Evolutionary conservation across 768 basidiomycete species (phyloP).

Genomic region (Sporobolomyces pararoseus): DNA sequence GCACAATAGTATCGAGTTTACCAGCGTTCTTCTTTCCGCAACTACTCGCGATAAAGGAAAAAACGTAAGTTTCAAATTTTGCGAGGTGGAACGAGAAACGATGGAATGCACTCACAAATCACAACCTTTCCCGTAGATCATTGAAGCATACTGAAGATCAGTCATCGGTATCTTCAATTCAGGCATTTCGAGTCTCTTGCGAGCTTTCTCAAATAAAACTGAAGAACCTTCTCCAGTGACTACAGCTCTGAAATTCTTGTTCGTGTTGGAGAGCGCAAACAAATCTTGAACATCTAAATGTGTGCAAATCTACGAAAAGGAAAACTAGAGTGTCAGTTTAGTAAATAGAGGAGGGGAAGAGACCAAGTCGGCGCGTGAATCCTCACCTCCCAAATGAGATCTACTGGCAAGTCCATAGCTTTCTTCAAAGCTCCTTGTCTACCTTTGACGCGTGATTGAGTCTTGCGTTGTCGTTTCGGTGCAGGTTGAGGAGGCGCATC

Average conservation of each 20-base stretch:
- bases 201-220: not conserved
- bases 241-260: not conserved
- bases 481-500: not conserved
- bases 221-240: not conserved
- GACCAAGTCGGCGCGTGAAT: too few species aligned
- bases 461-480: not conserved
- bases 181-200: not conserved
- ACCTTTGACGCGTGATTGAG: conserved; percentile 8
- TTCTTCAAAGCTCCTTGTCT: not conserved
- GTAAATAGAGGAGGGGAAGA: not conserved
- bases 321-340: too few species aligned
- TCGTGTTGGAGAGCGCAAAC: not conserved
- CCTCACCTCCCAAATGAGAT: conserved; percentile 26
- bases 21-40: too few species aligned
- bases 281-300: not conserved
- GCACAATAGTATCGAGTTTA: too few species aligned
- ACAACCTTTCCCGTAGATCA: too few species aligned
- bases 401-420: conserved; percentile 12
- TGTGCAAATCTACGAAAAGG: not conserved
- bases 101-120: too few species aligned
- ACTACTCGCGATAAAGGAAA: too few species aligned
- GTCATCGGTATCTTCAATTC: not conserved
- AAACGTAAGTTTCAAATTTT: too few species aligned
- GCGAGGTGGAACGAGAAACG: too few species aligned
- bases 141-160: too few species aligned